phyloP scores from a whole-genome alignment of 2,329 filamentous ascomycete genomes.

The Aspergillus brasiliensis region DNA sequence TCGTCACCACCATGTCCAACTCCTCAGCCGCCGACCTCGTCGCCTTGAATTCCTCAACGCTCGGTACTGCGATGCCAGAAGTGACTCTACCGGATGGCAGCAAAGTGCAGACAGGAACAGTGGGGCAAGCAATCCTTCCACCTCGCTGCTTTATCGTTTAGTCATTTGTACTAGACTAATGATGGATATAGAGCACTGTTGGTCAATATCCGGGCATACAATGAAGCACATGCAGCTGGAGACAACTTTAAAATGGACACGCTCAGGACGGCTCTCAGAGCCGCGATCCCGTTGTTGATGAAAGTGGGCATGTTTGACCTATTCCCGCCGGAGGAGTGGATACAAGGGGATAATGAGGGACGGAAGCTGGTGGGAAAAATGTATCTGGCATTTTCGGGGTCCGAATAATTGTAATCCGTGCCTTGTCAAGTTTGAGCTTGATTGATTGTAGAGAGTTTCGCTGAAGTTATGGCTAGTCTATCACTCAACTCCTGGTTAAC shows the following conservation, averaged over 20 bases:
- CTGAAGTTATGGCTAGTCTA: too few species aligned
- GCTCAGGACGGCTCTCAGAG: not conserved
- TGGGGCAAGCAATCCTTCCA: not conserved
- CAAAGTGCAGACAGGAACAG: slow-evolving; percentile 5
- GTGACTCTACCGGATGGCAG: slow-evolving; percentile 5
- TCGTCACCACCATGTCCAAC: not conserved
- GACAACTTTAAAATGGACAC: not conserved
- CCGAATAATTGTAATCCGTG: not conserved
- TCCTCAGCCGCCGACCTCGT: not conserved
- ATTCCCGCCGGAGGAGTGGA: not conserved
- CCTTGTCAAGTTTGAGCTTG: too few species aligned
- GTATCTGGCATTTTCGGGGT: not conserved
- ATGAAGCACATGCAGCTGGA: not conserved
- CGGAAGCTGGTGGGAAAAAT: not conserved
- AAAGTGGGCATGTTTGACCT: slow-evolving; percentile 1
- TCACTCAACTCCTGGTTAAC: too few species aligned
- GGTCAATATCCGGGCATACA: not conserved
- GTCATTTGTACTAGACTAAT: too few species aligned
- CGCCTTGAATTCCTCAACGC: not conserved
- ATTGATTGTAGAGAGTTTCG: too few species aligned
- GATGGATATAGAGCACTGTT: not conserved
- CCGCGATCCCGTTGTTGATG: not conserved
- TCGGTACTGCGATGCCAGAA: not conserved
- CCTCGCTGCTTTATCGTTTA: not conserved
- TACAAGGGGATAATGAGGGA: not conserved